phyloP scores from a whole-genome alignment of 768 basidiomycete genomes.

The Megacollybia marginata region DNA sequence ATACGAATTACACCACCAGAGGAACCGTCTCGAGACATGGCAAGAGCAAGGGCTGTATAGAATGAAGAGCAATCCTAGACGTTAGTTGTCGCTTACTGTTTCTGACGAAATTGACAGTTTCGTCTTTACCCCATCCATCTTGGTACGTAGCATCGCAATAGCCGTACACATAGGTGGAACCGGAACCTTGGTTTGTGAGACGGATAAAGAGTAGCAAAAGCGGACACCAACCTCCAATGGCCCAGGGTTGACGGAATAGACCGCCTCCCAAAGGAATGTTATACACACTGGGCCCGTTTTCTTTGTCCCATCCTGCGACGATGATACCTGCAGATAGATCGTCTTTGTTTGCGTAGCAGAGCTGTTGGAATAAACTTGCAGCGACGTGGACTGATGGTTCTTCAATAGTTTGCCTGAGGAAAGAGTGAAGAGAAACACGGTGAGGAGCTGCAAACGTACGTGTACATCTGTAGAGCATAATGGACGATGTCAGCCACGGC shows the following conservation, averaged over 20 bases:
- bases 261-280: conserved; percentile 97
- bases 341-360: conserved; percentile 96
- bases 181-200: conserved; percentile 54
- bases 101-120: conserved; percentile 91
- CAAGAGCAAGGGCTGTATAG: conserved; percentile 74
- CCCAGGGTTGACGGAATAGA: conserved; percentile 96
- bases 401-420: conserved; percentile 2
- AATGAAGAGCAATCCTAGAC: conserved; percentile 1
- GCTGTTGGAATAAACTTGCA: conserved; percentile 73
- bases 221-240: conserved; percentile 75
- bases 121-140: conserved; percentile 85
- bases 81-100: conserved; percentile 64
- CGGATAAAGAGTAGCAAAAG: background rate
- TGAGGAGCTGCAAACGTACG: conserved; percentile 32
- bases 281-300: conserved; percentile 86
- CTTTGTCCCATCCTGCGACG: conserved; percentile 95
- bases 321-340: conserved; percentile 87
- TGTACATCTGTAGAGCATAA: conserved; percentile 68
- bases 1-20: conserved; percentile 97
- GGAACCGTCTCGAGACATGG: conserved; percentile 97
- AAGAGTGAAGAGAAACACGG: background rate
- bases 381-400: conserved; percentile 77
- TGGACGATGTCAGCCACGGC: conserved; percentile 91
- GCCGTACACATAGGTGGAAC: conserved; percentile 97
- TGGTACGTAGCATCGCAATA: conserved; percentile 98